These are phyloP conservation scores for Hydnomerulius pinastri DNA, from an alignment of 768 basidiomycete genomes.

Conservation along the genomic window DNA sequence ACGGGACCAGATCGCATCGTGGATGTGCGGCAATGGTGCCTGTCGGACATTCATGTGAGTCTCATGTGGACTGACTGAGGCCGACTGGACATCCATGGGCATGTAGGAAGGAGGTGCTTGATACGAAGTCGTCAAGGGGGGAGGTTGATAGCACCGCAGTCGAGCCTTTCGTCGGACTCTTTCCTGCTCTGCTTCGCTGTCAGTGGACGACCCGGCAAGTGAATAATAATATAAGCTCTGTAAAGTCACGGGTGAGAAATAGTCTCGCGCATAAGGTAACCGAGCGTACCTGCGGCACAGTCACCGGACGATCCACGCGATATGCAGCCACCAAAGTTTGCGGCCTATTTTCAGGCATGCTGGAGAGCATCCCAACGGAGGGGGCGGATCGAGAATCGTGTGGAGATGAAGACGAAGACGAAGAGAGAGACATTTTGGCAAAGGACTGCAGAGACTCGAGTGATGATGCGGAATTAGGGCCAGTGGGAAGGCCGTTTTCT, in stretches of 20 bases:
- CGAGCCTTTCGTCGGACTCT: conserved; percentile 54
- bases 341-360: conserved; percentile 40
- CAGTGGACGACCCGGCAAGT: conserved; percentile 68
- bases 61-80: conserved; percentile 56
- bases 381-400: conserved; percentile 26
- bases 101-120: conserved; percentile 34
- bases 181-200: conserved; percentile 43
- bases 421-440: conserved; percentile 61
- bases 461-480: conserved; percentile 51
- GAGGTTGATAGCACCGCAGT: conserved; percentile 63
- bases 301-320: conserved; percentile 44
- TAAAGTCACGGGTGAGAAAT: conserved; percentile 15
- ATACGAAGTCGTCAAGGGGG: conserved; percentile 36
- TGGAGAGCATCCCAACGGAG: conserved; percentile 19
- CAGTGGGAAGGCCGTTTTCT: conserved; percentile 32
- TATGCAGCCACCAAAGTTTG: conserved; percentile 68
- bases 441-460: conserved; percentile 64
- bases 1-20: conserved; percentile 51
- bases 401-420: conserved; percentile 34
- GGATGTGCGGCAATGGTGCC: conserved; percentile 46
- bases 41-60: conserved; percentile 37
- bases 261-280: conserved; percentile 9
- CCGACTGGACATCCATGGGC: conserved; percentile 52
- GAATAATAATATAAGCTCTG: conserved; percentile 80
- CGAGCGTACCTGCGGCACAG: conserved; percentile 59